Evolutionary conservation across 441 rosid genomes (phyloP).

Genomic region (Mallotus repandus): DNA sequence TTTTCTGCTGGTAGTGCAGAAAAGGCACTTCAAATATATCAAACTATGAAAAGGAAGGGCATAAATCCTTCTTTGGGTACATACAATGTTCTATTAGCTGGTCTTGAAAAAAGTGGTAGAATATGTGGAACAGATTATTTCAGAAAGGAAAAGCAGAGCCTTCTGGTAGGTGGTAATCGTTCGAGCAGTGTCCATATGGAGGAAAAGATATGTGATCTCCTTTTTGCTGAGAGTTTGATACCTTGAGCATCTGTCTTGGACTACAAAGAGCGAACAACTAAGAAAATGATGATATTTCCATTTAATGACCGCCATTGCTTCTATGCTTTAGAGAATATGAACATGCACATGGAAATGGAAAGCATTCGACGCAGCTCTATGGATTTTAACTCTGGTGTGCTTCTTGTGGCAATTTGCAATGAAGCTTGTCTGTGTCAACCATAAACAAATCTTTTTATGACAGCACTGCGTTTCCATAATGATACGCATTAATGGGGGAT

Average conservation of each 20-base stretch:
- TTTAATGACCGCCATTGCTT: background rate
- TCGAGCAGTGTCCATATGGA: conserved; percentile 32
- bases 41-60: conserved; percentile 53
- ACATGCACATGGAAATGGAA: background rate
- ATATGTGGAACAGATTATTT: conserved; percentile 40
- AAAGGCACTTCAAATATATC: conserved; percentile 60
- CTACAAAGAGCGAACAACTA: background rate
- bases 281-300: background rate
- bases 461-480: background rate
- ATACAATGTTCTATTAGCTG: conserved; percentile 58
- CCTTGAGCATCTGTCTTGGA: conserved; percentile 14
- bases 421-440: background rate
- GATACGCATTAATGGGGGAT: no score
- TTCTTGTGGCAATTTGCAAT: background rate
- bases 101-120: conserved; percentile 60
- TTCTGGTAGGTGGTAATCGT: conserved; percentile 33
- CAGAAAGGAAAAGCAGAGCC: conserved; percentile 62
- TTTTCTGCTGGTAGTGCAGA: conserved; percentile 70
- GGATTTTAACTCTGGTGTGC: background rate
- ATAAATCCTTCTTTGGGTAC: conserved; percentile 64
- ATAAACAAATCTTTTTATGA: background rate
- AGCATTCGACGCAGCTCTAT: background rate
- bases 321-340: background rate
- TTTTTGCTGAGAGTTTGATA: conserved; percentile 45
- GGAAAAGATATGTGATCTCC: conserved; percentile 67